These are phyloP conservation scores for Periconia sp. DNA, from an alignment of 2,329 filamentous ascomycete genomes.

Conservation along the genomic window DNA sequence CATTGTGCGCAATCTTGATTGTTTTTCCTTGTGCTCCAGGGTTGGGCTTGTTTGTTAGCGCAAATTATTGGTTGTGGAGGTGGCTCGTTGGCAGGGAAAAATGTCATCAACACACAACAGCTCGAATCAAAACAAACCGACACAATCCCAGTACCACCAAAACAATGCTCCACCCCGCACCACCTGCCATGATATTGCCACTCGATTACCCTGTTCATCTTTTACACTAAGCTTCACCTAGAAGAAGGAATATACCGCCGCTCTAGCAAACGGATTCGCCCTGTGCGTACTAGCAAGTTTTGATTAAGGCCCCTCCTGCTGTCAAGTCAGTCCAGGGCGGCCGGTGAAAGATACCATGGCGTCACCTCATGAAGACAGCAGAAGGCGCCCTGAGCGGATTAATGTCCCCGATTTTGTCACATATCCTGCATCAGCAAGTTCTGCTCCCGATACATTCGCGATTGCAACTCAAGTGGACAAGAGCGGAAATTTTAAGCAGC, in stretches of 20 bases:
- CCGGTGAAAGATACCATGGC: slow-evolving; percentile 16
- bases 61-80: too few species aligned
- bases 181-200: too few species aligned
- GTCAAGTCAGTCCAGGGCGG: neutral
- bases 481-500: slow-evolving; percentile 7
- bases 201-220: neutral
- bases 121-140: too few species aligned
- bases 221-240: neutral
- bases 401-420: slow-evolving; percentile 17
- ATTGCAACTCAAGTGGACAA: slow-evolving; percentile 8
- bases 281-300: neutral
- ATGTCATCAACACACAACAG: too few species aligned
- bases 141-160: too few species aligned
- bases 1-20: too few species aligned
- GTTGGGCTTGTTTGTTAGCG: too few species aligned
- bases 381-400: slow-evolving; percentile 31
- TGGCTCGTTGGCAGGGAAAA: too few species aligned
- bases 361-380: slow-evolving; percentile 12
- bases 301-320: neutral
- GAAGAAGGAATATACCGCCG: neutral
- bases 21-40: too few species aligned
- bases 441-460: slow-evolving; percentile 21
- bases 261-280: neutral
- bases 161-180: too few species aligned
- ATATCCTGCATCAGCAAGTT: slow-evolving; percentile 8